Evolutionary conservation across 1,139 yeast genomes (phyloP), one percentile per base, ranked within the genome.

Genomic region (Geotrichum europaeum): DNA sequence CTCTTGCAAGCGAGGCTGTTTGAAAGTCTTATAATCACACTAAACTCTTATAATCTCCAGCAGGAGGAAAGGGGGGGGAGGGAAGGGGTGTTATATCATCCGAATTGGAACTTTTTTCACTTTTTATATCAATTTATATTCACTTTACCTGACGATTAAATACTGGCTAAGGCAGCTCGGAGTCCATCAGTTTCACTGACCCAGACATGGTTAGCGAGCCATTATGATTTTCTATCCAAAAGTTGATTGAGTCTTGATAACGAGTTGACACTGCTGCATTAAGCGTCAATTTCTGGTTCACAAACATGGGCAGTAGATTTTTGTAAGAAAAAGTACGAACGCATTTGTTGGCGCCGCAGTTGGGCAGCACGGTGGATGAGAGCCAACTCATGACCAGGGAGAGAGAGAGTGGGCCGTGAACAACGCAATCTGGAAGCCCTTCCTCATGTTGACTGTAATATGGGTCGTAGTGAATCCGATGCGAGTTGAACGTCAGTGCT

Each of bases 321-420:
- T 79, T 78, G 71, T 85, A 85, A 30, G 68, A 70, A 63, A 85
- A 78, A 12, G 64, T 60, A 40, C 65, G 65, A 62, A 78, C 73
- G 4, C 47, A 40, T 2, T 64, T 57, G 36, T 60, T 52, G 12
- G 67, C 64, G 15, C 64, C 57, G 40, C 40, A 34, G 15, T 60
- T 58, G 22, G 65, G 59, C 28, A 66, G 56, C 40, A 63, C 57
- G 2, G 62, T 49, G 4, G 62, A 58, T 15, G 66, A 69, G 65
- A 81, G 77, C 81, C 83, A 85, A 61, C 81, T 80, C 52, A 88
- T 70, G 20, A 83, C 65, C 52, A 88, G 65, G 2, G 87, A 84
- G 1, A 88, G 81, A 64, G 87, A 76, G 57, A 91, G 76, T 0
- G 98, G 97, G 0, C 97, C 99, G 53, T 89, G 97, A 0, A 87